These are phyloP conservation scores for Neophaeococcomyces mojaviensis DNA, from an alignment of 2,329 filamentous ascomycete genomes.

Conservation along the genomic window DNA sequence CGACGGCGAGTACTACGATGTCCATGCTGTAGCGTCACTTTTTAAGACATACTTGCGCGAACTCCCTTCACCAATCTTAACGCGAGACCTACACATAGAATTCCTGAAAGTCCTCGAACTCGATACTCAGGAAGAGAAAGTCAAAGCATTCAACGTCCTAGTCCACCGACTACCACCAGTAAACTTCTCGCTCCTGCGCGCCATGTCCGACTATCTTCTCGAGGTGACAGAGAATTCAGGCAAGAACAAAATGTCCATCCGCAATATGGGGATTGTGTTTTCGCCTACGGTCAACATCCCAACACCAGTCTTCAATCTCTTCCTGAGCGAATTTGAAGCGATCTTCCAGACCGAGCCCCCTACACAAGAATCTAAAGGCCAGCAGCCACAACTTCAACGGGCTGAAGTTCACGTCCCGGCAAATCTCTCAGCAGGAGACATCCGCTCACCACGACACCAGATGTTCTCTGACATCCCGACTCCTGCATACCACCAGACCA, in stretches of 20 bases:
- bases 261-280: conserved; percentile 97
- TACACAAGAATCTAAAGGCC: conserved; percentile 26
- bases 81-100: conserved; percentile 79
- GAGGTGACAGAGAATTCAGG: conserved; percentile 85
- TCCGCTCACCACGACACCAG: conserved; percentile 57
- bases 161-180: conserved; percentile 71
- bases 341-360: conserved; percentile 73
- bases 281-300: conserved; percentile 95
- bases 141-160: conserved; percentile 66
- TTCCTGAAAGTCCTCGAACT: conserved; percentile 83
- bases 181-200: conserved; percentile 74
- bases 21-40: conserved; percentile 89
- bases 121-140: conserved; percentile 65
- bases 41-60: conserved; percentile 92
- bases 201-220: conserved; percentile 80
- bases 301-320: conserved; percentile 85
- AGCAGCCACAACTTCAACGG: conserved; percentile 28
- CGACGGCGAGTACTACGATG: conserved; percentile 83
- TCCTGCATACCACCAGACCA: conserved; percentile 53
- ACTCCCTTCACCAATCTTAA: conserved; percentile 82
- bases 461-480: conserved; percentile 62
- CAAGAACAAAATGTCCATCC: conserved; percentile 95
- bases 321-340: conserved; percentile 79
- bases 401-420: conserved; percentile 21
- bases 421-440: conserved; percentile 46